Conservation (phyloP, 352 stramenopile genomes). For the Pythium rishiriense region DNA sequence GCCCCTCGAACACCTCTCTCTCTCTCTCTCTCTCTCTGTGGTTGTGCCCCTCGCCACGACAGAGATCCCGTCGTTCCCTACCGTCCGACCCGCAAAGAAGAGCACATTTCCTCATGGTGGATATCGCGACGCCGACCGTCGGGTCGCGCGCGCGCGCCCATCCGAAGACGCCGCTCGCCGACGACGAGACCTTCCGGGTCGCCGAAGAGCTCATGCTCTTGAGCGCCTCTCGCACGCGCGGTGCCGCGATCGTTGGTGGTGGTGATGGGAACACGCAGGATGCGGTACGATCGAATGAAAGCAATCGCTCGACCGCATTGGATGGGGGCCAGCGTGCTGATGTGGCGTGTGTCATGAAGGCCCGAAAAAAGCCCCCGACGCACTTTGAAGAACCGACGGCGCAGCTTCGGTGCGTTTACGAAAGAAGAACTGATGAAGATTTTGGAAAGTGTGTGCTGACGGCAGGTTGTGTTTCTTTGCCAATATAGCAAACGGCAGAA, state of each 20-base stretch:
- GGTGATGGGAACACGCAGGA: background rate
- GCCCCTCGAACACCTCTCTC: background rate
- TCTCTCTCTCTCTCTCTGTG: too few relatives aligned
- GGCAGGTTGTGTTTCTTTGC: background rate
- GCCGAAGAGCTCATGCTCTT: slow-evolving; percentile 79
- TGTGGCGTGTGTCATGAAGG: background rate
- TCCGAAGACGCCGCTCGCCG: slow-evolving; percentile 12
- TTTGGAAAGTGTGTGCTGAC: background rate
- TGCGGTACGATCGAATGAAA: background rate
- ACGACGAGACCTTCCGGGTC: slow-evolving; percentile 75
- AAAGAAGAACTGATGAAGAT: background rate
- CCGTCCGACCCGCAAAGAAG: background rate
- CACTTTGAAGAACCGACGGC: background rate
- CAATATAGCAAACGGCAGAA: slow-evolving; percentile 29
- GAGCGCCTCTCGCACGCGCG: slow-evolving; percentile 34
- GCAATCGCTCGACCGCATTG: background rate
- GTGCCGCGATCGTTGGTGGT: background rate
- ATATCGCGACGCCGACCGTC: slow-evolving; percentile 28
- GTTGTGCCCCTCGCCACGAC: too few relatives aligned
- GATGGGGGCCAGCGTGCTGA: background rate
- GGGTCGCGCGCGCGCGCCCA: background rate
- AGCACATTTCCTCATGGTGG: slow-evolving; percentile 25
- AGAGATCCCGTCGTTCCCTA: background rate
- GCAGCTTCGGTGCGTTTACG: slow-evolving; percentile 7
- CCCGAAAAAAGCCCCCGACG: background rate